Conservation (phyloP, 371 early-diverging fungal genomes). For the Mortierella sp. region DNA sequence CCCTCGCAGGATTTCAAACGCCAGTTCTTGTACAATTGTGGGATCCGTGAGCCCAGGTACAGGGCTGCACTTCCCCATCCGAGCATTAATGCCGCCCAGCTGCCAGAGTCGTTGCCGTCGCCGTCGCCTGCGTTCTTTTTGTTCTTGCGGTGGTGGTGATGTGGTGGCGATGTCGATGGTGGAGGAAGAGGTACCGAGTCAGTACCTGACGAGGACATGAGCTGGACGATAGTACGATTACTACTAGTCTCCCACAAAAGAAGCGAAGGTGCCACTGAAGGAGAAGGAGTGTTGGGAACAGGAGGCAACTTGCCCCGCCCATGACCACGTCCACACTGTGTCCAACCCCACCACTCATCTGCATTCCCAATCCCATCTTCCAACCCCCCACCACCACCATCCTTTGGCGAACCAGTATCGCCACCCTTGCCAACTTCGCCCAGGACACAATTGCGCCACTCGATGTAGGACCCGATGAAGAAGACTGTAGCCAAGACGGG, state of each 20-base stretch:
- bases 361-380: neutral
- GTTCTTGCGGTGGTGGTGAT: neutral
- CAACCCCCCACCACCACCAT: too few species aligned
- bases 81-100: constrained; percentile 7
- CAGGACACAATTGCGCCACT: constrained; percentile 19
- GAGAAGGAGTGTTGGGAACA: neutral
- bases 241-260: neutral
- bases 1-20: constrained; percentile 79
- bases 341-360: constrained; percentile 11
- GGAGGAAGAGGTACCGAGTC: neutral
- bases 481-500: constrained; percentile 13
- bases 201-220: neutral
- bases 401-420: neutral
- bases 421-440: neutral
- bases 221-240: neutral
- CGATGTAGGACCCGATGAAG: constrained; percentile 16
- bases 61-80: constrained; percentile 38
- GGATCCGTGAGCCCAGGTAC: constrained; percentile 72
- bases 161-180: constrained; percentile 4
- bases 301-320: constrained; percentile 16
- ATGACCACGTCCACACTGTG: constrained; percentile 16
- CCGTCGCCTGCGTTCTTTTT: neutral
- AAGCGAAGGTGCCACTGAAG: neutral
- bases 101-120: neutral
- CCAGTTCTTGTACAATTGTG: constrained; percentile 86